Conservation (phyloP, 345 rosid species). For the Eucalyptus shirleyi region DNA sequence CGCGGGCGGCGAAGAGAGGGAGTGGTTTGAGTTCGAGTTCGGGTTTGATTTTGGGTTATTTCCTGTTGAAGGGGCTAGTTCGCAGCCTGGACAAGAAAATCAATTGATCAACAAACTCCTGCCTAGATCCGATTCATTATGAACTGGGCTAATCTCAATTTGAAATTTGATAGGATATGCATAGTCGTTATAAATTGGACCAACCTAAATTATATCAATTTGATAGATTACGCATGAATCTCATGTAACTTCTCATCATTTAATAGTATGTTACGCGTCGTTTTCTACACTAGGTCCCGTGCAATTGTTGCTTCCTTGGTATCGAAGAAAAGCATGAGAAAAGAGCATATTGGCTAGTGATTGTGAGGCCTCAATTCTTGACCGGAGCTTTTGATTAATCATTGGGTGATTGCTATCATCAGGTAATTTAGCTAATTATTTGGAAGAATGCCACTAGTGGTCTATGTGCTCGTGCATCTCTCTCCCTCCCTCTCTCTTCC, state of each 20-base stretch:
- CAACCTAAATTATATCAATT: not conserved
- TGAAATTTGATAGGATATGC: not conserved
- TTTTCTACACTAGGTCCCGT: not conserved
- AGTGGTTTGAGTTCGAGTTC: slow-evolving; percentile 41
- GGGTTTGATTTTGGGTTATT: not conserved
- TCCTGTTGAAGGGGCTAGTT: not conserved
- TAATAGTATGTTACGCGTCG: rapidly evolving
- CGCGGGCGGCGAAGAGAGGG: not conserved
- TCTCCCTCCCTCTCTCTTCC: not conserved
- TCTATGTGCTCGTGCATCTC: not conserved
- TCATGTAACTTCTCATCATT: not conserved
- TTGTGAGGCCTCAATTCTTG: too few species aligned
- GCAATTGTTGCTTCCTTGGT: not conserved
- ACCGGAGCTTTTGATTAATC: not conserved
- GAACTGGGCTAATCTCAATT: not conserved
- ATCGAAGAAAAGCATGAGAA: too few species aligned
- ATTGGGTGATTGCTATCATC: not conserved
- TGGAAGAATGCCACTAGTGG: not conserved
- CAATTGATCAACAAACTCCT: not conserved
- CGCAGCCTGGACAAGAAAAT: not conserved
- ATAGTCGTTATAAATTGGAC: not conserved
- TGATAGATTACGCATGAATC: rapidly evolving
- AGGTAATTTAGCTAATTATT: not conserved
- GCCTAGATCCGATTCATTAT: not conserved
- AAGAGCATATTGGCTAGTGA: too few species aligned